These are phyloP conservation scores for Solanum tarapatanum DNA, from an alignment of 257 asterid species.

Conservation along the genomic window DNA sequence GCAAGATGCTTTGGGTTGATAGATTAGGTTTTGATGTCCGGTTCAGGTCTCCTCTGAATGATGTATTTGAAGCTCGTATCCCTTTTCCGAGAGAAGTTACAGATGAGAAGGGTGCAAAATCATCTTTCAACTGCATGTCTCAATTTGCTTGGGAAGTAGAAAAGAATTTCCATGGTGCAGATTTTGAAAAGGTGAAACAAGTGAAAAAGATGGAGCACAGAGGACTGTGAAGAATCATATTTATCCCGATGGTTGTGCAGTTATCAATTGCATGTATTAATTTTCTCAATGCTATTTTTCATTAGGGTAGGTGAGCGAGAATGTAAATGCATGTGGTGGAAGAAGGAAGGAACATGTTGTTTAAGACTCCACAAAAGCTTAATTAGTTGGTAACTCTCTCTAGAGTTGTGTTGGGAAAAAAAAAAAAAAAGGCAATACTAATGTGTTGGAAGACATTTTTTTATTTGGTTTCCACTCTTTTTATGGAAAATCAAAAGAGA, in stretches of 20 bases:
- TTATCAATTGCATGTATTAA: background rate
- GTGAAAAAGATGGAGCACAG: constrained; percentile 38
- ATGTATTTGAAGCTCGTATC: constrained; percentile 65
- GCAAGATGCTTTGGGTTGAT: constrained; percentile 90
- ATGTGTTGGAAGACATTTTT: no score
- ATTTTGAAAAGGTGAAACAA: constrained; percentile 54
- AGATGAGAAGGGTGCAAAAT: constrained; percentile 90
- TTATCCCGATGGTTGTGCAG: background rate
- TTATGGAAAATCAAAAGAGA: background rate
- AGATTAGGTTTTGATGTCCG: constrained; percentile 80
- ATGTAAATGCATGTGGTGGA: background rate
- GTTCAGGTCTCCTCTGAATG: constrained; percentile 41
- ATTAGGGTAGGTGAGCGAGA: background rate
- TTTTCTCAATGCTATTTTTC: background rate
- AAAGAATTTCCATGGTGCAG: constrained; percentile 47
- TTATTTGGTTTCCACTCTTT: no score
- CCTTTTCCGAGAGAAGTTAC: constrained; percentile 89
- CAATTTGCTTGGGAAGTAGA: constrained; percentile 97
- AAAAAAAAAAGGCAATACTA: no score
- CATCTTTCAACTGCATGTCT: constrained; percentile 92
- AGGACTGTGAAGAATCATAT: constrained; percentile 8
- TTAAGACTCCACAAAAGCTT: no score
- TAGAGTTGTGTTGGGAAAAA: no score
- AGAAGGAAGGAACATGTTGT: background rate
- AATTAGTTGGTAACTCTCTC: no score